A percentile compares a stretch with the other conserved stretches of the same genome.
phyloP scores from a whole-genome alignment of 306 rosid genomes.

The Crataegus laevigata region DNA sequence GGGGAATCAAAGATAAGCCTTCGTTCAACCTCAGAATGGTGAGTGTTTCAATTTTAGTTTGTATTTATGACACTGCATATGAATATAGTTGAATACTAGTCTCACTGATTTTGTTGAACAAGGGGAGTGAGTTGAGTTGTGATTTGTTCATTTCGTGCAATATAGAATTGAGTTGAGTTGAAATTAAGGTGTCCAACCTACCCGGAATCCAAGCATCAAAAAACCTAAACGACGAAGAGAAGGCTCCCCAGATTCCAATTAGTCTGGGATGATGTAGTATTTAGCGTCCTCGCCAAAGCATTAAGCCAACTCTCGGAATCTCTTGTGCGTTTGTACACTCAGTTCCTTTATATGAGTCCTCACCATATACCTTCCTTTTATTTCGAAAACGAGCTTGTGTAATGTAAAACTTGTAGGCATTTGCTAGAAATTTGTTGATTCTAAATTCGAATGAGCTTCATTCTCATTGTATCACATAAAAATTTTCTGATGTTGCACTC shows the following conservation, averaged over 20 bases:
- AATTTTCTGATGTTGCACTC: too few species aligned
- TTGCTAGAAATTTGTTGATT: neutral
- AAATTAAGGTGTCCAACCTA: too few species aligned
- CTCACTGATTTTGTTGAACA: neutral
- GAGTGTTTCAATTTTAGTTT: conserved; percentile 19
- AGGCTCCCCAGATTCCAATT: neutral
- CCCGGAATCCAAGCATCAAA: too few species aligned
- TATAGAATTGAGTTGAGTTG: neutral
- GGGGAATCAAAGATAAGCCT: conserved; percentile 71
- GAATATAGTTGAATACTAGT: neutral
- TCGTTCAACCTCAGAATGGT: conserved; percentile 81
- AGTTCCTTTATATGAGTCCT: too few species aligned
- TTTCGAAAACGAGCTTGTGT: neutral
- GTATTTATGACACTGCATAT: neutral
- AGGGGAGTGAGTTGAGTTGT: neutral
- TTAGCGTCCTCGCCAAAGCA: neutral
- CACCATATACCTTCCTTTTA: neutral
- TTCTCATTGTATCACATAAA: too few species aligned
- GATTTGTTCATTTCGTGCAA: neutral
- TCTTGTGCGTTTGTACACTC: neutral
- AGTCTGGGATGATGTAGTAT: too few species aligned
- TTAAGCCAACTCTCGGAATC: neutral
- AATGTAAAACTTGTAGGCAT: neutral
- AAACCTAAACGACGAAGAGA: too few species aligned
- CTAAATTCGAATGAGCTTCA: too few species aligned